Evolutionary conservation across 2,329 filamentous ascomycete species (phyloP).

Genomic region (Drechmeria coniospora): DNA sequence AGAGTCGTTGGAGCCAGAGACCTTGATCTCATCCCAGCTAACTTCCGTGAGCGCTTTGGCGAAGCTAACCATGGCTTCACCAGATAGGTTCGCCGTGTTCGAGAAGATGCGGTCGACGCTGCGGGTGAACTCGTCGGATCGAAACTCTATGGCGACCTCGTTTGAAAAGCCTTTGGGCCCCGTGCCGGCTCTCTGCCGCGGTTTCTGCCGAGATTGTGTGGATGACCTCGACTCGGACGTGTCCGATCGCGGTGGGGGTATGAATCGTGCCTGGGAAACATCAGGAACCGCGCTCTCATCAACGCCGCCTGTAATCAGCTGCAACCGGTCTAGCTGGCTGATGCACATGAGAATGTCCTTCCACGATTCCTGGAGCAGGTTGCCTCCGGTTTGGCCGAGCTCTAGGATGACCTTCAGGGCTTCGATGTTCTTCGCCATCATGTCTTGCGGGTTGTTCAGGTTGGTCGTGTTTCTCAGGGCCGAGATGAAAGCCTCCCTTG

Average conservation of each 20-base stretch:
- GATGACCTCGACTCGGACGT: slow-evolving; percentile 48
- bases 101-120: slow-evolving; percentile 93
- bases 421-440: slow-evolving; percentile 91
- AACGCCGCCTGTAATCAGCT: slow-evolving; percentile 86
- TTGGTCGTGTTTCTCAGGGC: slow-evolving; percentile 89
- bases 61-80: slow-evolving; percentile 91
- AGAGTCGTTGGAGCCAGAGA: slow-evolving; percentile 87
- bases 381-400: slow-evolving; percentile 83
- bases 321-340: slow-evolving; percentile 86
- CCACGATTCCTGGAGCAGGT: slow-evolving; percentile 80
- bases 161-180: slow-evolving; percentile 50
- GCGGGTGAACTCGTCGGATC: slow-evolving; percentile 84
- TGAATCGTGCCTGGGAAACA: slow-evolving; percentile 67
- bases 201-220: slow-evolving; percentile 37
- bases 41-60: slow-evolving; percentile 85
- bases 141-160: slow-evolving; percentile 81
- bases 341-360: slow-evolving; percentile 90
- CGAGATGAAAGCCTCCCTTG: slow-evolving; percentile 85
- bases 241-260: slow-evolving; percentile 40
- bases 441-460: slow-evolving; percentile 86
- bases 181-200: slow-evolving; percentile 36
- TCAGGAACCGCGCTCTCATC: slow-evolving; percentile 88
- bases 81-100: slow-evolving; percentile 83
- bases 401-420: slow-evolving; percentile 85
- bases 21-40: slow-evolving; percentile 98